Percentiles rank a stretch among this genome's conserved stretches.
phyloP scores from a whole-genome alignment of 1,284 basidiomycete species.

The Puccinia coronata region DNA sequence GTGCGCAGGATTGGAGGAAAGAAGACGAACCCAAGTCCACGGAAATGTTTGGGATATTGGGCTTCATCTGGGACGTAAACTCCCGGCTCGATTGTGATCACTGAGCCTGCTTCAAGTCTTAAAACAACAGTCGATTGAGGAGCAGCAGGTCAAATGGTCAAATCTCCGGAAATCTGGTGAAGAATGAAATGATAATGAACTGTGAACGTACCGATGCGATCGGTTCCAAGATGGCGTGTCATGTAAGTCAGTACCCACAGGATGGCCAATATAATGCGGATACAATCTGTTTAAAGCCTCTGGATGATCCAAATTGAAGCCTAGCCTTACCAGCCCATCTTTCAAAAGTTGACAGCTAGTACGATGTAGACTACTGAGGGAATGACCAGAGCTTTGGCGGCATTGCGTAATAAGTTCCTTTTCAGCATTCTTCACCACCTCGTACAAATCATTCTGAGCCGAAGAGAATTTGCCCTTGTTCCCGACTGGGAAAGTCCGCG shows the following conservation, averaged over 20 bases:
- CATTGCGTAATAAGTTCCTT: constrained; percentile 63
- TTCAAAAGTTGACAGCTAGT: constrained; percentile 71
- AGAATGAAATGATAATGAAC: neutral
- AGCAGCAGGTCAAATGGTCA: neutral
- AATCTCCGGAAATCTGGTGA: neutral
- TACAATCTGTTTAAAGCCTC: constrained; percentile 62
- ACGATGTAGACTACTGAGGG: constrained; percentile 76
- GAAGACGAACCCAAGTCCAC: constrained; percentile 69
- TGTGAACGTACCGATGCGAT: constrained; percentile 57
- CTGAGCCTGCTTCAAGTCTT: constrained; percentile 75
- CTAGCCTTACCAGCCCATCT: constrained; percentile 76
- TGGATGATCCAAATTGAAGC: constrained; percentile 64
- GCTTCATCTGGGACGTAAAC: constrained; percentile 78
- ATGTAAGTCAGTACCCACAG: constrained; percentile 63
- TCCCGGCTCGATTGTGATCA: constrained; percentile 69
- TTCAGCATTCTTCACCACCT: constrained; percentile 74
- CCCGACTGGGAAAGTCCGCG: constrained; percentile 44
- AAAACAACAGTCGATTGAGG: neutral
- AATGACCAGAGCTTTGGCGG: constrained; percentile 64
- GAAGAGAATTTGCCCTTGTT: constrained; percentile 67
- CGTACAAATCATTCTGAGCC: constrained; percentile 84
- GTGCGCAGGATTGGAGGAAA: no score
- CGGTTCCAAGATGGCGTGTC: constrained; percentile 61
- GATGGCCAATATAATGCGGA: constrained; percentile 71
- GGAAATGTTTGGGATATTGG: constrained; percentile 78